phyloP scores from a whole-genome alignment of 2,329 filamentous ascomycete species.

The Clonostachys chloroleuca region DNA sequence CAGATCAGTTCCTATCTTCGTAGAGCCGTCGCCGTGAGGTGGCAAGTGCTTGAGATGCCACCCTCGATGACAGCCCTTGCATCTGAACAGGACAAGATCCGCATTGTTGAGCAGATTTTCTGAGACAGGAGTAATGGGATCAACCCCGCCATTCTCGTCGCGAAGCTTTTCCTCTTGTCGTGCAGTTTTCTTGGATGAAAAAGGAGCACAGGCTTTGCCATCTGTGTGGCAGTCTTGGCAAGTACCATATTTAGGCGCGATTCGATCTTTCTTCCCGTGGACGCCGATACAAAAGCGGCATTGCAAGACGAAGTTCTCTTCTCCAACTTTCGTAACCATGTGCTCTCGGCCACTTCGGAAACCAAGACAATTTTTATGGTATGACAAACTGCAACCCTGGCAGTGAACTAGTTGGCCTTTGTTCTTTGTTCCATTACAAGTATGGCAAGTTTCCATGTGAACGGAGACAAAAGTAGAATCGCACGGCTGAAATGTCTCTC shows the following conservation, averaged over 20 bases:
- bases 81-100: slow-evolving; percentile 78
- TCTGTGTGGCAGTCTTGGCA: slow-evolving; percentile 66
- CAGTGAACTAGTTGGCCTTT: slow-evolving; percentile 73
- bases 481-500: slow-evolving; percentile 66
- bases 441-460: slow-evolving; percentile 69
- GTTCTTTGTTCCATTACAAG: slow-evolving; percentile 50
- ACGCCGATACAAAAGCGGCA: slow-evolving; percentile 79
- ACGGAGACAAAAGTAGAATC: slow-evolving; percentile 63
- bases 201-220: slow-evolving; percentile 70
- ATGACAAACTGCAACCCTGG: slow-evolving; percentile 83
- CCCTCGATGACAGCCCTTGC: slow-evolving; percentile 67
- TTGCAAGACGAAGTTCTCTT: slow-evolving; percentile 79
- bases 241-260: slow-evolving; percentile 63
- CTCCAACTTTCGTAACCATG: slow-evolving; percentile 77
- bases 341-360: slow-evolving; percentile 73
- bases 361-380: slow-evolving; percentile 81
- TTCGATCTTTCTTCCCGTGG: slow-evolving; percentile 62
- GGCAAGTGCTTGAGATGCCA: slow-evolving; percentile 86
- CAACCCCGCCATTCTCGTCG: slow-evolving; percentile 71
- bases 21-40: slow-evolving; percentile 21
- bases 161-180: slow-evolving; percentile 82
- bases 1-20: slow-evolving; percentile 23
- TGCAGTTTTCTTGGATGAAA: slow-evolving; percentile 67
- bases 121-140: slow-evolving; percentile 67
- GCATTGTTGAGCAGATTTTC: slow-evolving; percentile 67